Evolutionary conservation across 164 flowering plant genomes (phyloP), one percentile per base, ranked within the genome.

Genomic region (Houttuynia cordata): DNA sequence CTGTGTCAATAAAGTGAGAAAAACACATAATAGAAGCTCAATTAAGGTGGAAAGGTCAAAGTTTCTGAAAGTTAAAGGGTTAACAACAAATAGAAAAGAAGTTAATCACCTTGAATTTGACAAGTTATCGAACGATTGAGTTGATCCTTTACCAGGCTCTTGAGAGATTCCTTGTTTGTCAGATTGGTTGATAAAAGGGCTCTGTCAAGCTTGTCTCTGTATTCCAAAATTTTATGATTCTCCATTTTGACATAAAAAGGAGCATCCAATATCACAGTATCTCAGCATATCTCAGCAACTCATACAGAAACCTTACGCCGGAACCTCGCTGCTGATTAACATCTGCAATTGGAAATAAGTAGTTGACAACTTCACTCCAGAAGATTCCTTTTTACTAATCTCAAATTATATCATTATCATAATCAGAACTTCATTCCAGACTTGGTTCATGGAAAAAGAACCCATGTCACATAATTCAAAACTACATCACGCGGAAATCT

Each of bases 101-200:
- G 58, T 37, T 7, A 70, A 60, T 24, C 58, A 82, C 96, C 92
- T 74, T 75, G 73, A 49, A 6, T 57, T 10, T 69, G 76, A 64
- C 67, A 6, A 18, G 60, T 57, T 18, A 83, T 68, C 41, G 86
- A 82, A 47, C 56, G 72, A 8, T 69, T 45, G 34, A 93, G 81
- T 56, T 89, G 90, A 64, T 78, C 78, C 70, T 67, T 80, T 22
- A 93, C 79, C 24, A 86, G 85, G 61, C 65, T 56, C 70, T 65
- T 77, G 40, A 93, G 63, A 7, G 67, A 71, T 56, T 84, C 75
- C 61, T 67, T 65, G 69, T 80, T 65, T 42, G 72, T 65, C 54
- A 89, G 78, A 57, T 80, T 78, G 58, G 76, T 73, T 4, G 91
- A 82, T 25, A 83, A 81, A 40, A 93, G 76, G 13, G 98, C 82